Evolutionary conservation across 73 alveolate genomes (phyloP).

Genomic region (Diophrys appendiculata): DNA sequence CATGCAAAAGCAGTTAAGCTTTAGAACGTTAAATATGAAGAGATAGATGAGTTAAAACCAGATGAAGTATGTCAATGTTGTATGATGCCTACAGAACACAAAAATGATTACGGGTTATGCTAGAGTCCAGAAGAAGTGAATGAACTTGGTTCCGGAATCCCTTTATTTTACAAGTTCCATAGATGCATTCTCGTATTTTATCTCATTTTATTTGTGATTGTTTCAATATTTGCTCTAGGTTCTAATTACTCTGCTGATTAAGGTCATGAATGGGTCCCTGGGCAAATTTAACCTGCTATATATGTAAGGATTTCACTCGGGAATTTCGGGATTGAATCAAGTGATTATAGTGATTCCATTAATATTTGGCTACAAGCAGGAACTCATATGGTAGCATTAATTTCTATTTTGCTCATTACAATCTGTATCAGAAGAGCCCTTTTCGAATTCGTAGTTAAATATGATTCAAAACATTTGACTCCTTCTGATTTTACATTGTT

Average conservation of each 20-base stretch:
- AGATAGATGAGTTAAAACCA: background rate
- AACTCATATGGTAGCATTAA: background rate
- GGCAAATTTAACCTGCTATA: background rate
- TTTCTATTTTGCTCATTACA: background rate
- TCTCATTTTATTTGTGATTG: background rate
- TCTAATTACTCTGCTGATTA: background rate
- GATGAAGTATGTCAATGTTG: background rate
- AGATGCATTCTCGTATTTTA: background rate
- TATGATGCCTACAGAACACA: background rate
- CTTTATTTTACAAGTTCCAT: background rate
- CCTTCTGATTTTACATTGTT: conserved; percentile 1
- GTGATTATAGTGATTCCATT: background rate
- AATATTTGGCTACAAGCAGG: background rate
- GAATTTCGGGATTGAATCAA: background rate
- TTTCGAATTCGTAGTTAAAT: background rate
- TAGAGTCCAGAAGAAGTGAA: background rate
- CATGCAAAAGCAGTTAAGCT: conserved; percentile 2
- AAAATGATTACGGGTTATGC: background rate
- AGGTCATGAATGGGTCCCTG: background rate
- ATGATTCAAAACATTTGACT: background rate
- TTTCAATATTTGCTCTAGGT: background rate
- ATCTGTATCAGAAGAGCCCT: background rate
- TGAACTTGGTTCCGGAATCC: conserved; percentile 5
- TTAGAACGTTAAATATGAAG: background rate
- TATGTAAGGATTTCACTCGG: background rate